phyloP scores from a whole-genome alignment of 306 rosid species.

The Malus sieversii region DNA sequence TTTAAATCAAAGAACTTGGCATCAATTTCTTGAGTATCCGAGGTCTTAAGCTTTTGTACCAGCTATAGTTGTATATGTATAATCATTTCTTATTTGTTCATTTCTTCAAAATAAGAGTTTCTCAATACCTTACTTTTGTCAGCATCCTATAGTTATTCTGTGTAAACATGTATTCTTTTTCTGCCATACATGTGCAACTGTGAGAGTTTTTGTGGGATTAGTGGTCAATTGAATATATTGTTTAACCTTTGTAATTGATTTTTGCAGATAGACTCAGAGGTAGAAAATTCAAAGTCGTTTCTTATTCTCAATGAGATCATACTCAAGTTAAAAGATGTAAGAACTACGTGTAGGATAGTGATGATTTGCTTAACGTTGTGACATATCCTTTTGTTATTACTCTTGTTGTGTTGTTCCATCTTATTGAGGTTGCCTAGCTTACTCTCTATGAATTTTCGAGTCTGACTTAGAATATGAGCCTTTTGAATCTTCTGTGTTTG shows the following conservation, averaged over 20 bases:
- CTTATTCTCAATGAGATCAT: conserved; percentile 84
- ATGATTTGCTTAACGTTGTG: not conserved
- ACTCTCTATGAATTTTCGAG: not conserved
- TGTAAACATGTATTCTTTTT: not conserved
- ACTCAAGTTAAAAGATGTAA: conserved; percentile 74
- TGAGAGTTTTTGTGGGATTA: not conserved
- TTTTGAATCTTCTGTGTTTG: not conserved
- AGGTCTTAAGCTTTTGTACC: too few species aligned
- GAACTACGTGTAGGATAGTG: conserved; percentile 13
- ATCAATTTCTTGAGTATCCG: too few species aligned
- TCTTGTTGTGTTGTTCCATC: not conserved
- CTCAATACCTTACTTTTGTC: not conserved
- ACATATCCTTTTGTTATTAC: not conserved
- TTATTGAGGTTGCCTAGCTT: not conserved
- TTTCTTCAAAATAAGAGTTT: too few species aligned
- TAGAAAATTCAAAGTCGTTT: conserved; percentile 65
- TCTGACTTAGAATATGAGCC: not conserved
- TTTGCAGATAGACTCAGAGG: conserved; percentile 61
- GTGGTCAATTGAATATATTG: not conserved
- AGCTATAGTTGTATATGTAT: too few species aligned
- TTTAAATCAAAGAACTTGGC: too few species aligned
- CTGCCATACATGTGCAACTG: not conserved
- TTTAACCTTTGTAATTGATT: conserved; percentile 12
- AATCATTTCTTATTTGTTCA: too few species aligned
- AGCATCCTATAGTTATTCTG: not conserved